Base-by-base conservation (phyloP, 345 rosid genomes). In the Rubroshorea leprosula region DNA sequence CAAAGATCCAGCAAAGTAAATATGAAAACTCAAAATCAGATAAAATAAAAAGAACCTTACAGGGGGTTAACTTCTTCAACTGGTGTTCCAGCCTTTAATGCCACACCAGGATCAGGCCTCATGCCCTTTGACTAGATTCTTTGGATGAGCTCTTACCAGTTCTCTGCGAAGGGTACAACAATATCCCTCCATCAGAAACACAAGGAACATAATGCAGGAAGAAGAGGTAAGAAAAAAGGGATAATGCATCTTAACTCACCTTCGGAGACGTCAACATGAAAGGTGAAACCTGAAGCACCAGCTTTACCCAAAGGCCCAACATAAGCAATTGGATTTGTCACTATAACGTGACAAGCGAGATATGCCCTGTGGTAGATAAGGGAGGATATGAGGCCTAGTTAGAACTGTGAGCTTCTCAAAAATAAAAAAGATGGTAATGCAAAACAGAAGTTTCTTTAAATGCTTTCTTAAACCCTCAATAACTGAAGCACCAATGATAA, bases 261-360 rank as follows among this genome's bases (percentile, higher is more conserved):
- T n/a, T 66, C 76, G 61, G 96, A 78, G 44, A 65, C 88, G 70
- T 91, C 96, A 49, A 91, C 73, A 45, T 91, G 98, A 81, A 91
- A 91, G 21, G 98, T 91, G 71, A 91, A 88, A 59, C 96, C 88
- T 23, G 98, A 88, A 16, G 96, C 98, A 38, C 96, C 96, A 47
- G 96, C 91, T 57, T 85, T 80, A 35, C 75, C 81, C 57, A 90
- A 61, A 25, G 78, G 80, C 64, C 87, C 83, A 21, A 90, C 76
- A 63, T 90, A 90, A 78, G 87, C 97, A 61, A 85, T 69, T 5
- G 97, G 97, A 69, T 90, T 87, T 35, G 86, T 80, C 46, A 90
- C 97, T 94, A 90, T 85, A 52, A 90, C 80, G 69, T 85, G 98
- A 69, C 98, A 91, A 74, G 88, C 98, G 64, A 91, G 74, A 77